Base-by-base conservation (phyloP, 2,329 filamentous ascomycete species). In the Berkeleyomyces rouxiae region DNA sequence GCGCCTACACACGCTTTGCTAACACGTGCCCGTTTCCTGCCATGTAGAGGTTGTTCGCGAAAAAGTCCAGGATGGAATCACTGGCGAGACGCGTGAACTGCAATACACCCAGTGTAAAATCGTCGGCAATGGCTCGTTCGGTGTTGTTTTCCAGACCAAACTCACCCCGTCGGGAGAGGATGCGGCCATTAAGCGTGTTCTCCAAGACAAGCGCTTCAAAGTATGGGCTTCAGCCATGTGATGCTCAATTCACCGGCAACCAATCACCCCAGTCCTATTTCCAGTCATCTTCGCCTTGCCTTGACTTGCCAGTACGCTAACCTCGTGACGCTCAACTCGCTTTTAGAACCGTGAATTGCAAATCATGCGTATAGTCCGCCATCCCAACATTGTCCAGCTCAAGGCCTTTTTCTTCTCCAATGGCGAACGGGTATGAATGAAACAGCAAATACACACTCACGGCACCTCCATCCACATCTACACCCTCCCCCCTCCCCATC, bases 381-480 rank as follows among this genome's bases (percentile, higher is more conserved):
- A 99, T 74, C 93, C 93, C 63, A 99, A 99, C 76, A 97, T 99
- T 70, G 93, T 99, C 65, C 91, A 97, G 75, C 81, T 99, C 67
- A 99, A 99, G 79, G 93, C 93, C 61, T 99, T 99, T 78, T 99
- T 96, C 78, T 99, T 97, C 78, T 96, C 92, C 69, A 99, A 97
- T 73, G 93, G 93, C 72, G 93, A 99, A 75, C 85, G 93, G 75
- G 93, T 99, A 84, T 74, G 78, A 69, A 55, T 23, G 33, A 11
- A 31, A 33, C 47, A 42, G 23, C 55, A 33, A 16, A 31, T 7
- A 43, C 42, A 13, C 57, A 16, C 23, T 23, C 23, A 23, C 23
- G 23, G 23, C 23, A 23, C 23, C 23, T 23, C 23, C 23, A 23
- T 23, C 23, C 23, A 23, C 23, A 23, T 23, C 23, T 23, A 23